These are phyloP conservation scores for Aspergillus fructus DNA, from an alignment of 2,329 filamentous ascomycete species.

Conservation along the genomic window DNA sequence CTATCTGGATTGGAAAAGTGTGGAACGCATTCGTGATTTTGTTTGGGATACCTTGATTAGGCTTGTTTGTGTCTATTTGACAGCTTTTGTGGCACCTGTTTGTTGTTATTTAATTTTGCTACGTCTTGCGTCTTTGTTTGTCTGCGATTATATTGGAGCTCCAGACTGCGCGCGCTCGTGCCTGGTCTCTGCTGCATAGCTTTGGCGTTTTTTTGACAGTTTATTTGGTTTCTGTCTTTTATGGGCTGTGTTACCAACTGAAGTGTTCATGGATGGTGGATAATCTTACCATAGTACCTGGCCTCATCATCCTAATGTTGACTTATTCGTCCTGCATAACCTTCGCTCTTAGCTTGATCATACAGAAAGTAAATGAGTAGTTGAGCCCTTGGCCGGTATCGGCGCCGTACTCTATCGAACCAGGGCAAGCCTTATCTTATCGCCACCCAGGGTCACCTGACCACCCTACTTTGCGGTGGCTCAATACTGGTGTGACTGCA, in stretches of 20 bases:
- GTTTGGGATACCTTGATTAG: conserved; percentile 10
- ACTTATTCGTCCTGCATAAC: background rate
- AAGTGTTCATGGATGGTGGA: background rate
- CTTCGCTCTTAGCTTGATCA: background rate
- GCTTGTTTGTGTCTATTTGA: background rate
- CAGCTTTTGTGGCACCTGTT: background rate
- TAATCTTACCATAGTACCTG: background rate
- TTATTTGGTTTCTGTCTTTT: background rate
- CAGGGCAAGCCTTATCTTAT: conserved; percentile 21
- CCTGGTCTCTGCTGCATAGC: conserved; percentile 11
- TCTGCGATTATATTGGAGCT: background rate
- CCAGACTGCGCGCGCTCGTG: background rate
- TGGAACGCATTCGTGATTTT: conserved; percentile 10
- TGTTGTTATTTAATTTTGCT: background rate
- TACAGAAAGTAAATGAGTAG: background rate
- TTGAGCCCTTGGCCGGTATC: background rate
- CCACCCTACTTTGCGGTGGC: background rate
- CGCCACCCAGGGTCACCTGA: conserved; percentile 19
- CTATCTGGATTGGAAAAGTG: conserved; percentile 20
- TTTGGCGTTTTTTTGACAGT: conserved; percentile 8
- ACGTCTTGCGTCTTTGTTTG: background rate
- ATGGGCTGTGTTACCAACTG: background rate
- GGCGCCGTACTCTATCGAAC: background rate
- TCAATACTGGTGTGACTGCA: background rate
- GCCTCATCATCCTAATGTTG: conserved; percentile 2